Percentiles rank a stretch among this genome's conserved stretches.
These are phyloP conservation scores for Eutypella sp. DNA, from an alignment of 2,329 filamentous ascomycete species.

Conservation along the genomic window DNA sequence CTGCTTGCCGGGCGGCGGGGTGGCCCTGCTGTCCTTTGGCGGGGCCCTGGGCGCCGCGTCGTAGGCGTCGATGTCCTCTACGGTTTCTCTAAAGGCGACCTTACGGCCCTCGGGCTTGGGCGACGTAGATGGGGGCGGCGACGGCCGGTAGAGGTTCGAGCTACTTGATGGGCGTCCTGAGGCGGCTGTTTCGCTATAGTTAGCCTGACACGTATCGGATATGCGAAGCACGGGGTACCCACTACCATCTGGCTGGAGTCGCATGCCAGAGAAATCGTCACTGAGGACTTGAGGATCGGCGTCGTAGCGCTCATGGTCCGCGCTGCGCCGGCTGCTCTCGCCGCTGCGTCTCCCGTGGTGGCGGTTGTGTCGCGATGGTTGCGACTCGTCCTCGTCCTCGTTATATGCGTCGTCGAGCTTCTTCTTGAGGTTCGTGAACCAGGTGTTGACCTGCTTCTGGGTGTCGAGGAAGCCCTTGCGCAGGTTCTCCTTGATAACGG, in stretches of 20 bases:
- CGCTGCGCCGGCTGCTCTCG: constrained; percentile 65
- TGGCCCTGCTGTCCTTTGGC: constrained; percentile 44
- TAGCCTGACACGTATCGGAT: constrained; percentile 44
- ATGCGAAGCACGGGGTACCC: constrained; percentile 27
- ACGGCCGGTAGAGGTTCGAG: constrained; percentile 67
- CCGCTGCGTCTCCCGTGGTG: constrained; percentile 44
- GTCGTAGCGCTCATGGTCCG: constrained; percentile 88
- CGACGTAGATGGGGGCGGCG: constrained; percentile 49
- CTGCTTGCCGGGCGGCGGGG: constrained; percentile 51
- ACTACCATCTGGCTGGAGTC: constrained; percentile 59
- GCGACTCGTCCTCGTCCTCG: constrained; percentile 56
- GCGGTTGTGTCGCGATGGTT: constrained; percentile 29
- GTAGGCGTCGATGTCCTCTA: constrained; percentile 80
- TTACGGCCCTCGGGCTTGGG: constrained; percentile 47
- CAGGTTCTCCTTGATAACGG: constrained; percentile 87
- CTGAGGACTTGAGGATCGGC: constrained; percentile 85
- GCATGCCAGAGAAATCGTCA: constrained; percentile 79
- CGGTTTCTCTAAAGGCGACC: constrained; percentile 55
- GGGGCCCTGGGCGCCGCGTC: constrained; percentile 54
- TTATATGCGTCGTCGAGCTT: constrained; percentile 85
- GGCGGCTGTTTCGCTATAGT: constrained; percentile 27
- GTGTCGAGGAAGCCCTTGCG: constrained; percentile 93
- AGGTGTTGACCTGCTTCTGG: constrained; percentile 85
- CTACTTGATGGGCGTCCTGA: constrained; percentile 53
- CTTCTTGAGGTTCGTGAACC: constrained; percentile 90